Evolutionary conservation across 1,139 yeast genomes (phyloP).

Genomic region (Diutina catenulata): DNA sequence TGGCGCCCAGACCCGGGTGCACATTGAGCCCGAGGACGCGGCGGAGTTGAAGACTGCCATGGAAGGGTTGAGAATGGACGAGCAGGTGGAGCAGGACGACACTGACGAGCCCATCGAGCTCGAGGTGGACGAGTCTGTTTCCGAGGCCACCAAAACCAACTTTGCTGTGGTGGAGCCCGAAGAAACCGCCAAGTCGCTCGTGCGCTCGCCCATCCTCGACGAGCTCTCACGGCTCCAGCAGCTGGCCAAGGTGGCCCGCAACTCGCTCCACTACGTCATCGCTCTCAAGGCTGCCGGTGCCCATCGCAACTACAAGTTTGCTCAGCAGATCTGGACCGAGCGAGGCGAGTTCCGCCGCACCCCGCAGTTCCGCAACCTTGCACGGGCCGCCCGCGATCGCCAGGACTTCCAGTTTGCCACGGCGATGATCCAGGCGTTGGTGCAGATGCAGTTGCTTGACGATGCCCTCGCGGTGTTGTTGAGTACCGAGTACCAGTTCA

Average conservation of each 20-base stretch:
- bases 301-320: slow-evolving; percentile 41
- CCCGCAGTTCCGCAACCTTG: slow-evolving; percentile 26
- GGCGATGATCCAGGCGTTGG: slow-evolving; percentile 45
- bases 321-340: slow-evolving; percentile 61
- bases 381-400: slow-evolving; percentile 26
- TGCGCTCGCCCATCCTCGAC: slow-evolving; percentile 19
- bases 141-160: slow-evolving; percentile 10
- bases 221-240: slow-evolving; percentile 7
- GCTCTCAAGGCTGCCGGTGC: slow-evolving; percentile 57
- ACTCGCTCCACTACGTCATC: slow-evolving; percentile 44
- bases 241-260: slow-evolving; percentile 26
- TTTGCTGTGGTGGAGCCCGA: slow-evolving; percentile 7
- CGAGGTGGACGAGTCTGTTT: slow-evolving; percentile 6
- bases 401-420: slow-evolving; percentile 62
- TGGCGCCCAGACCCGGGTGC: slow-evolving; percentile 12
- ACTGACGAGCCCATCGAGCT: slow-evolving; percentile 7
- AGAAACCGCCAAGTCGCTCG: slow-evolving; percentile 7
- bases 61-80: too few relatives aligned
- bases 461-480: slow-evolving; percentile 63
- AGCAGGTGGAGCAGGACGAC: slow-evolving; percentile 6
- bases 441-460: slow-evolving; percentile 38
- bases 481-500: slow-evolving; percentile 57
- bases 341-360: slow-evolving; percentile 66
- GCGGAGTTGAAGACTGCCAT: too few relatives aligned
- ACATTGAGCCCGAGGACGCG: slow-evolving; percentile 7